phyloP scores from a whole-genome alignment of 768 basidiomycete genomes.

The Kwoniella mangroviensis region DNA sequence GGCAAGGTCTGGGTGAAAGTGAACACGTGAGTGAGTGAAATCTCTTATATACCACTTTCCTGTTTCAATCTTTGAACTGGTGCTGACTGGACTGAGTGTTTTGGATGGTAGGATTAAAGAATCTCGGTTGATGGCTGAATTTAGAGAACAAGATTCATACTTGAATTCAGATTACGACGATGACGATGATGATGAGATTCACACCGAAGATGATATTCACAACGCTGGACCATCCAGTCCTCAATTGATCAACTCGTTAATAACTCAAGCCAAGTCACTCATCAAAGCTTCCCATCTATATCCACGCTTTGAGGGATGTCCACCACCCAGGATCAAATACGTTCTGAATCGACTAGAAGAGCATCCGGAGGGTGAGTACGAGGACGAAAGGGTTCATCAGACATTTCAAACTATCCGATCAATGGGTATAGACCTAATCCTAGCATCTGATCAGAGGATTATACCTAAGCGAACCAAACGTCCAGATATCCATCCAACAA shows the following conservation, averaged over 20 bases:
- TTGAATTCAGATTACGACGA: constrained; percentile 65
- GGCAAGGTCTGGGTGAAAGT: constrained; percentile 80
- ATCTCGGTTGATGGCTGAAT: constrained; percentile 74
- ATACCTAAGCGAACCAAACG: constrained; percentile 33
- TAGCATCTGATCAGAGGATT: constrained; percentile 54
- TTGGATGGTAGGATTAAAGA: constrained; percentile 69
- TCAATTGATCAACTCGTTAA: constrained; percentile 72
- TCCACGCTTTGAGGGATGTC: constrained; percentile 59
- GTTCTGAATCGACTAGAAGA: constrained; percentile 70
- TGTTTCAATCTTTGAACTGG: background rate
- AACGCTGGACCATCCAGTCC: constrained; percentile 13
- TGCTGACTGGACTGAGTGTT: background rate
- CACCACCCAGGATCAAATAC: constrained; percentile 59
- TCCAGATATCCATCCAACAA: constrained; percentile 61
- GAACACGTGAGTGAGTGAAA: constrained; percentile 71
- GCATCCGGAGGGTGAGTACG: constrained; percentile 58
- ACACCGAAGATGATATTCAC: background rate
- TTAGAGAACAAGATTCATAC: constrained; percentile 83
- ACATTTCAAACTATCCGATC: constrained; percentile 66
- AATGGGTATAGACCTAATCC: constrained; percentile 70
- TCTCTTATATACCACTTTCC: background rate
- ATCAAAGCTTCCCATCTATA: constrained; percentile 69
- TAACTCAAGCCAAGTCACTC: constrained; percentile 73
- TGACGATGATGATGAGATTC: constrained; percentile 16
- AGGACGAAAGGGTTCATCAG: constrained; percentile 64